phyloP scores from a whole-genome alignment of 371 early-diverging fungal genomes.

The Smittium culicis region DNA sequence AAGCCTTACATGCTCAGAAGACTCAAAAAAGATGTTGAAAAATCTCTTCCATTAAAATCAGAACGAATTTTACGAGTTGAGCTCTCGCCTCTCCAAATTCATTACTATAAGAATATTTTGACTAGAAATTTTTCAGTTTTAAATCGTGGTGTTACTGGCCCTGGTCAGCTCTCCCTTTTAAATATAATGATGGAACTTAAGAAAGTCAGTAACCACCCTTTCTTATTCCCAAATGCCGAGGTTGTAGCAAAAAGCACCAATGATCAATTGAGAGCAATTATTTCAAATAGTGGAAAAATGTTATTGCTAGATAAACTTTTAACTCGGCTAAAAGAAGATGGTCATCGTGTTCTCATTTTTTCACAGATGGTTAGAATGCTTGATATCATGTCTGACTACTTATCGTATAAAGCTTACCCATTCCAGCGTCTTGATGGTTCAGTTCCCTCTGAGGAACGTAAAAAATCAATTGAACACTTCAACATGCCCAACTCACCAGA shows the following conservation, averaged over 20 bases:
- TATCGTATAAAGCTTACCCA: slow-evolving; percentile 63
- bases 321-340: slow-evolving; percentile 66
- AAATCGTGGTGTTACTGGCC: slow-evolving; percentile 60
- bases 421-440: slow-evolving; percentile 96
- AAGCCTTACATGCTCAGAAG: slow-evolving; percentile 87
- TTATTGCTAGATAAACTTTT: slow-evolving; percentile 83
- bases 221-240: slow-evolving; percentile 86
- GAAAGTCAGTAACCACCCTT: slow-evolving; percentile 98
- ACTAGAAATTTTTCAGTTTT: slow-evolving; percentile 86
- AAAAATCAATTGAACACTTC: slow-evolving; percentile 93
- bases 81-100: slow-evolving; percentile 73
- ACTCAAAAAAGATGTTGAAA: slow-evolving; percentile 95
- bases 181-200: slow-evolving; percentile 96
- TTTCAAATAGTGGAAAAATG: slow-evolving; percentile 89
- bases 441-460: slow-evolving; percentile 79
- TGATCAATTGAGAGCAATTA: slow-evolving; percentile 61
- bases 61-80: slow-evolving; percentile 91
- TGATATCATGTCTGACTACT: slow-evolving; percentile 87
- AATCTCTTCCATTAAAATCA: slow-evolving; percentile 83
- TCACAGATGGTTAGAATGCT: slow-evolving; percentile 91
- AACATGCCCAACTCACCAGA: slow-evolving; percentile 93
- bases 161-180: slow-evolving; percentile 71
- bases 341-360: slow-evolving; percentile 89
- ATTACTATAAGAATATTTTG: slow-evolving; percentile 84
- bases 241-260: slow-evolving; percentile 39